These are phyloP conservation scores for Oryza meridionalis DNA, from an alignment of 176 grass and related monocot genomes.

Conservation along the genomic window DNA sequence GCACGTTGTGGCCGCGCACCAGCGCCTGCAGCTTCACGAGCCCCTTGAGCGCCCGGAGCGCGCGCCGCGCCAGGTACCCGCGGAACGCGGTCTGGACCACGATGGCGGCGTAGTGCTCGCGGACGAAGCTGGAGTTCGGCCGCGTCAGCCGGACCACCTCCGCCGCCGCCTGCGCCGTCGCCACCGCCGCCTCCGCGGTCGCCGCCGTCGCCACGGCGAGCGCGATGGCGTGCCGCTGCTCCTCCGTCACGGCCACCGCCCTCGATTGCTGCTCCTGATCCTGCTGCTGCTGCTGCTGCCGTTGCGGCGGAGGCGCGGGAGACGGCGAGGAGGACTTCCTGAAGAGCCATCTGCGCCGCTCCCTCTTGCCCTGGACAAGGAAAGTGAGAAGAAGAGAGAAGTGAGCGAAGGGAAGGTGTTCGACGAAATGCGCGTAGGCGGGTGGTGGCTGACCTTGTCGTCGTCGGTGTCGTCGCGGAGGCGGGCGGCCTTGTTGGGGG, in stretches of 20 bases:
- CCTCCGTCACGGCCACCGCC: conserved; percentile 53
- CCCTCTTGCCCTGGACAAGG: conserved; percentile 65
- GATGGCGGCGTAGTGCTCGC: conserved; percentile 72
- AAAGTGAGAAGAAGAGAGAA: neutral
- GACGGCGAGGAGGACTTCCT: conserved; percentile 46
- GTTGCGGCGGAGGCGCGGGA: neutral
- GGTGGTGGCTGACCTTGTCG: conserved; percentile 37
- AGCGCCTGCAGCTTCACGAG: conserved; percentile 96
- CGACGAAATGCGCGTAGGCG: neutral
- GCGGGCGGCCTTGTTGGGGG: conserved; percentile 48
- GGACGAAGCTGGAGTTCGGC: conserved; percentile 37
- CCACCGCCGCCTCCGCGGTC: conserved; percentile 80
- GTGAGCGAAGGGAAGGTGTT: neutral
- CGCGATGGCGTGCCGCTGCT: conserved; percentile 84
- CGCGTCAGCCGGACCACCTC: conserved; percentile 85
- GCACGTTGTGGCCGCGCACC: conserved; percentile 93
- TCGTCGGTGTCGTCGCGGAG: conserved; percentile 47
- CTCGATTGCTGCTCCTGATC: neutral
- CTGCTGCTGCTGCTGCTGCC: conserved; percentile 14
- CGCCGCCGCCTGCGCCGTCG: conserved; percentile 82
- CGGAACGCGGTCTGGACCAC: conserved; percentile 88
- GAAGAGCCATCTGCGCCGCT: conserved; percentile 84
- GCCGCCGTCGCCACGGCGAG: conserved; percentile 83
- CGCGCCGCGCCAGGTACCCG: conserved; percentile 79
- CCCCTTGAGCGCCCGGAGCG: conserved; percentile 77